Conservation (phyloP, 2,329 filamentous ascomycete species). For the Aspergillus uvarum region DNA sequence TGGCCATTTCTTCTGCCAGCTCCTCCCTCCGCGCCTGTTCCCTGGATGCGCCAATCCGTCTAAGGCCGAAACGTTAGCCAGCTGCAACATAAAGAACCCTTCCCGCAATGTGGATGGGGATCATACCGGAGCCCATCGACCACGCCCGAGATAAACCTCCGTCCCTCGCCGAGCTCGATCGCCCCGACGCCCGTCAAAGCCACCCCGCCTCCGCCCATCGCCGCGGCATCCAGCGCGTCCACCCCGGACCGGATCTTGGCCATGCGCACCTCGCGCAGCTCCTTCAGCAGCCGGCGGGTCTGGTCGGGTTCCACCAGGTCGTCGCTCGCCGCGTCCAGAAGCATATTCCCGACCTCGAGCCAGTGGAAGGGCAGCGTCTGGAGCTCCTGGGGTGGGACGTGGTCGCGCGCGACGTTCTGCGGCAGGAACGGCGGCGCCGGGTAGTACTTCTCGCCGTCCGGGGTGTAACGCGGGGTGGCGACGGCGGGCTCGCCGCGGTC, state of each 20-base stretch:
- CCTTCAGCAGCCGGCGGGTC: conserved; percentile 72
- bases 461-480: conserved; percentile 35
- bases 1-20: conserved; percentile 66
- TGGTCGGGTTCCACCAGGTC: conserved; percentile 74
- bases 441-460: conserved; percentile 42
- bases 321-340: conserved; percentile 81
- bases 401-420: conserved; percentile 68
- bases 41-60: conserved; percentile 76
- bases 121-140: conserved; percentile 73
- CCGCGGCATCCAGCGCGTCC: conserved; percentile 61
- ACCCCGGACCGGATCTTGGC: conserved; percentile 82
- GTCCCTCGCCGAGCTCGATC: conserved; percentile 86
- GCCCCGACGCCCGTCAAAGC: conserved; percentile 79
- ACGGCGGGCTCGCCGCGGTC: conserved; percentile 26
- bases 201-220: conserved; percentile 61
- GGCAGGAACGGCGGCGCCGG: conserved; percentile 73
- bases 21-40: conserved; percentile 76
- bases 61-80: conserved; percentile 25
- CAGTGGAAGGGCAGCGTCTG: conserved; percentile 81
- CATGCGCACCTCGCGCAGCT: conserved; percentile 82
- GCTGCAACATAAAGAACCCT: not conserved
- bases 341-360: conserved; percentile 84
- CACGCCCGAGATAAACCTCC: conserved; percentile 79
- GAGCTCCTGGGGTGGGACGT: conserved; percentile 45
- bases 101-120: too few species aligned